Conservation (phyloP, 805 yeast genomes). For the Pichia heedii region DNA sequence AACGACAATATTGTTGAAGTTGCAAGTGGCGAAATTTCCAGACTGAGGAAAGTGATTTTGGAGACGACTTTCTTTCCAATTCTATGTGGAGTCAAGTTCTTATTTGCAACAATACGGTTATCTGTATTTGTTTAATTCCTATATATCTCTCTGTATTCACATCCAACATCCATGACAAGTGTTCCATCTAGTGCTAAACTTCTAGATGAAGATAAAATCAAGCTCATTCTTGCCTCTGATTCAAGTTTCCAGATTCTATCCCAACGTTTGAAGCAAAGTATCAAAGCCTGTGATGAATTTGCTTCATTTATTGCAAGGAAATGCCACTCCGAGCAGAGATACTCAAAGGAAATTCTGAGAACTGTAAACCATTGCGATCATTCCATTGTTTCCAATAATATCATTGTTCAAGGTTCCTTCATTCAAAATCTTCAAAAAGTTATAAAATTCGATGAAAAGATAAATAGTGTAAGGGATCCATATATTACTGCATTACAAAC, state of each 20-base stretch:
- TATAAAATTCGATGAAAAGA: slow-evolving; percentile 68
- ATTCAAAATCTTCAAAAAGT: slow-evolving; percentile 56
- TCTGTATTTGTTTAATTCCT: too few species aligned
- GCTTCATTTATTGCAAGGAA: slow-evolving; percentile 70
- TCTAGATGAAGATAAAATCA: slow-evolving; percentile 43
- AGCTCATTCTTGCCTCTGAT: slow-evolving; percentile 54
- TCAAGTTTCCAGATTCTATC: slow-evolving; percentile 67
- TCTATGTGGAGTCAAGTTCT: too few species aligned
- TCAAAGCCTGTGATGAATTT: slow-evolving; percentile 79
- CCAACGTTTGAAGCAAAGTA: slow-evolving; percentile 65
- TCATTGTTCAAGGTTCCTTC: slow-evolving; percentile 37
- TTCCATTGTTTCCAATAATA: slow-evolving; percentile 34
- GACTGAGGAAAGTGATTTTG: too few species aligned
- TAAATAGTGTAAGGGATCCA: slow-evolving; percentile 57
- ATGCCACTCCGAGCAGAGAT: slow-evolving; percentile 70
- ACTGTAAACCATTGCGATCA: slow-evolving; percentile 40
- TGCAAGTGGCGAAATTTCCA: too few species aligned
- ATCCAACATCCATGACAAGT: neutral
- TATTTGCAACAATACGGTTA: too few species aligned
- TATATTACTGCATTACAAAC: slow-evolving; percentile 71
- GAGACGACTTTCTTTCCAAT: too few species aligned
- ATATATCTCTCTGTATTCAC: too few species aligned
- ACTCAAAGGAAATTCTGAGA: slow-evolving; percentile 64
- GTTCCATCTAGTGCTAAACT: slow-evolving; percentile 17
- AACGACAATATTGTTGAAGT: too few species aligned